Evolutionary conservation across 2,329 filamentous ascomycete species (phyloP), one percentile per base, ranked within the genome.

Genomic region (Clonostachys chloroleuca): DNA sequence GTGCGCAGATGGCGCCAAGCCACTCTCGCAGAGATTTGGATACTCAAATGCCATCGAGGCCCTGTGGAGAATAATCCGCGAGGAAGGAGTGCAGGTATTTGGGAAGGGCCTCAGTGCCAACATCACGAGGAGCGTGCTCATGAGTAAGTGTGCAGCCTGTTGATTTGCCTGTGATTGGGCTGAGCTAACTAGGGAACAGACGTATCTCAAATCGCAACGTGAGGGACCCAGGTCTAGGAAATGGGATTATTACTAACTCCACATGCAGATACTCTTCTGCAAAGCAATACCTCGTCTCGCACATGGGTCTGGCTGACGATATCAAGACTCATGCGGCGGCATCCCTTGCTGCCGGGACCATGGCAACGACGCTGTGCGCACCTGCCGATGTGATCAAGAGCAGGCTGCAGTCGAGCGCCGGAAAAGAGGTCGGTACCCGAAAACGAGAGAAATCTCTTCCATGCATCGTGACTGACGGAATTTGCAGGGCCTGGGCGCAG

Each of bases 341-440:
- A 2, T 72, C 69, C 1, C 45, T 73, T 3, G 55, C 61, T 5
- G 70, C 70, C 3, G 70, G 70, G n/a, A 73, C 70, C 2, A 68
- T 72, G 44, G 70, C 70, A 1, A 74, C 70, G 0, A 73, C 70
- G 1, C 58, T 71, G 12, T 74, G 70, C 45, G 69, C 70, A 0
- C 70, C 70, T 0, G 70, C 68, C 5, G 70, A 73, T 45, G 70
- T 73, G 0, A 53, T 73, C 18, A 73, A 73, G 54, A 72, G 68
- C 43, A 58, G 70, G 13, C 56, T 73, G 34, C 70, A 73, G 48
- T 45, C 47, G 34, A 35, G 24, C 12, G 33, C 33, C 20, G 43
- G 42, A 40, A 16, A 24, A 12, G 17, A 30, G 24, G 24, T 6
- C 6, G 3, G 24, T 10, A 30, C 8, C 24, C 24, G 8, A 30